These are phyloP conservation scores for Thalassiosira profunda DNA, from an alignment of 108 stramenopile species.

Conservation along the genomic window DNA sequence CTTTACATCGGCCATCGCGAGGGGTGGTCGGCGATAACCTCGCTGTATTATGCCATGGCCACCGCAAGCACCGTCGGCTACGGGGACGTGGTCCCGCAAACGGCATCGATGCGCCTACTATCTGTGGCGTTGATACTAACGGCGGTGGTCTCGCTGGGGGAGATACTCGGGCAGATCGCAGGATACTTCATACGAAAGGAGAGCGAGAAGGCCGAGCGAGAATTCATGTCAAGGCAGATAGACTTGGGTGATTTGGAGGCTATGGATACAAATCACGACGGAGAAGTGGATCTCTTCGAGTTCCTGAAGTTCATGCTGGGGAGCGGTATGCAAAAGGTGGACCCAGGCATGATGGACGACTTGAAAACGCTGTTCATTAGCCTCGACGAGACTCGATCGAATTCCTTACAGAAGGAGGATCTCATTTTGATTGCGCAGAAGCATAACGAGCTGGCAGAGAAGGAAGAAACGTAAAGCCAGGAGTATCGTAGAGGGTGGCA, in stretches of 20 bases:
- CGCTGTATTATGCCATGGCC: constrained; percentile 62
- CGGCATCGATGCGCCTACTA: constrained; percentile 4
- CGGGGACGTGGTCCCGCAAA: constrained; percentile 55
- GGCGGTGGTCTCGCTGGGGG: constrained; percentile 63
- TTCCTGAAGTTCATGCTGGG: constrained; percentile 84
- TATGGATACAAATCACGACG: constrained; percentile 43
- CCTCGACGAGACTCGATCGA: constrained; percentile 53
- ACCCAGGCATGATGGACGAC: constrained; percentile 48
- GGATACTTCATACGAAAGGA: constrained; percentile 36
- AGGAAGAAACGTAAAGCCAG: no score
- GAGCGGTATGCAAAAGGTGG: constrained; percentile 74
- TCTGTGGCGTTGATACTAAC: constrained; percentile 65
- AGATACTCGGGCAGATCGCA: constrained; percentile 58
- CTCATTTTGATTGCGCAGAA: constrained; percentile 49
- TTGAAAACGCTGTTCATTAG: constrained; percentile 55
- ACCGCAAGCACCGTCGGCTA: constrained; percentile 70
- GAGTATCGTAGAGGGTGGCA: no score
- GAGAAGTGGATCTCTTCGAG: constrained; percentile 66
- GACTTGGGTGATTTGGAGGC: constrained; percentile 60
- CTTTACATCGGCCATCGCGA: constrained; percentile 2
- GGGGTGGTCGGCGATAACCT: constrained; percentile 39
- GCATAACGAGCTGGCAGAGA: no score
- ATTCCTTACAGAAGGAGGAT: constrained; percentile 62
- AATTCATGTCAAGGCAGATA: constrained; percentile 38
- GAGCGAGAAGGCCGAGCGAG: constrained; percentile 30